Evolutionary conservation across 2,329 filamentous ascomycete species (phyloP).

Genomic region (Penicillium rolfsii): DNA sequence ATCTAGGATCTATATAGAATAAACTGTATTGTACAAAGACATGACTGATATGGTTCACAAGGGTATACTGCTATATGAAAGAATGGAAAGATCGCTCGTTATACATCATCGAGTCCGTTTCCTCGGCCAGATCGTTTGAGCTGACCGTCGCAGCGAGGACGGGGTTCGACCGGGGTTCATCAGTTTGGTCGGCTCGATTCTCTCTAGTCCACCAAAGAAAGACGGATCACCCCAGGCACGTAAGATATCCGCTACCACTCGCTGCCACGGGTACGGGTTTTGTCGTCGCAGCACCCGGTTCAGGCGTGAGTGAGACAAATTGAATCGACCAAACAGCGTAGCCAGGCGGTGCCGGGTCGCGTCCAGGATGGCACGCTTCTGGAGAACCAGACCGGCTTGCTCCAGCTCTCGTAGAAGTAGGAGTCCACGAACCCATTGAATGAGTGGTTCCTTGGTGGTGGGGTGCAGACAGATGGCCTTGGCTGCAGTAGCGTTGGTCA

Average conservation of each 20-base stretch:
- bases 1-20: not conserved
- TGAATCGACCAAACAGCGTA: conserved; percentile 40
- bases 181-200: conserved; percentile 24
- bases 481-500: conserved; percentile 27
- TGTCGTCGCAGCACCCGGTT: conserved; percentile 43
- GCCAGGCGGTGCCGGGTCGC: conserved; percentile 43
- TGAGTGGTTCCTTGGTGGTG: conserved; percentile 29
- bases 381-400: conserved; percentile 41
- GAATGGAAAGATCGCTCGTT: not conserved
- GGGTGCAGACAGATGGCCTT: conserved; percentile 27
- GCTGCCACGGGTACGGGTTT: conserved; percentile 39
- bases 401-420: conserved; percentile 45
- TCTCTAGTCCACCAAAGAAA: conserved; percentile 34
- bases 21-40: not conserved
- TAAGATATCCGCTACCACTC: conserved; percentile 39
- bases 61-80: conserved; percentile 1
- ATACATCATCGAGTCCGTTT: conserved; percentile 7
- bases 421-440: conserved; percentile 47
- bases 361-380: conserved; percentile 32
- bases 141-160: conserved; percentile 14
- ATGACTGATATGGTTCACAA: not conserved
- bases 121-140: conserved; percentile 8
- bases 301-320: conserved; percentile 35
- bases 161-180: conserved; percentile 29
- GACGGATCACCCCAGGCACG: conserved; percentile 39